Conservation (phyloP, 805 yeast species). For the Jamesozyma rosinii region DNA sequence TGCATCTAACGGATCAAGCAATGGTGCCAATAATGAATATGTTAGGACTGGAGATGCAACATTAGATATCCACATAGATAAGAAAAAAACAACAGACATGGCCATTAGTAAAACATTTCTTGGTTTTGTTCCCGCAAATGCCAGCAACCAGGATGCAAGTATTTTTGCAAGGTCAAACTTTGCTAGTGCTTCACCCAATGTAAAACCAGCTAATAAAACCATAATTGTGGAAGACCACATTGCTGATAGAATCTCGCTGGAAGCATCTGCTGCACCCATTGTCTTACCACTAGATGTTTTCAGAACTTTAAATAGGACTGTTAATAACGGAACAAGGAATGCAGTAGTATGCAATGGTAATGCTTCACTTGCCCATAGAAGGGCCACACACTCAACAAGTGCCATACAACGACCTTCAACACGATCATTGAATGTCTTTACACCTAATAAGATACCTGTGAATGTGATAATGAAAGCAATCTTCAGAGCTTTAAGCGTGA, state of each 20-base stretch:
- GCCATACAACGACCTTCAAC: constrained; percentile 60
- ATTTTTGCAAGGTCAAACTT: constrained; percentile 83
- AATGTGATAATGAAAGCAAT: constrained; percentile 40
- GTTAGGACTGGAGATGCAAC: constrained; percentile 95
- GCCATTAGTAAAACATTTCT: constrained; percentile 64
- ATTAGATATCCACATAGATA: constrained; percentile 92
- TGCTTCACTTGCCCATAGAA: constrained; percentile 93
- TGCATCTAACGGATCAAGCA: constrained; percentile 67
- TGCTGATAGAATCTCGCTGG: constrained; percentile 56
- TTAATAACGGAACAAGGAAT: constrained; percentile 67
- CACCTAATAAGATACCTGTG: constrained; percentile 46
- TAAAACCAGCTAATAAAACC: constrained; percentile 85
- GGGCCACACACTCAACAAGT: constrained; percentile 50
- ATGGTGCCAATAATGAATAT: constrained; percentile 78
- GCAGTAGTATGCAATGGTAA: constrained; percentile 89
- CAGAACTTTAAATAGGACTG: constrained; percentile 60
- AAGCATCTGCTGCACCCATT: constrained; percentile 57
- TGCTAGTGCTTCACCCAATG: constrained; percentile 86
- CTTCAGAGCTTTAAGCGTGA: constrained; percentile 42
- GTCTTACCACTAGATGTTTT: constrained; percentile 44
- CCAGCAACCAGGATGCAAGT: constrained; percentile 75
- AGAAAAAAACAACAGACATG: constrained; percentile 76
- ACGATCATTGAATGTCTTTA: constrained; percentile 53
- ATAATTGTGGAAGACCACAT: constrained; percentile 96
- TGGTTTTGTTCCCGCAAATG: constrained; percentile 78